Evolutionary conservation across 1,139 yeast species (phyloP), one percentile per base, ranked within the genome.

Genomic region (Kodamaea arcana): DNA sequence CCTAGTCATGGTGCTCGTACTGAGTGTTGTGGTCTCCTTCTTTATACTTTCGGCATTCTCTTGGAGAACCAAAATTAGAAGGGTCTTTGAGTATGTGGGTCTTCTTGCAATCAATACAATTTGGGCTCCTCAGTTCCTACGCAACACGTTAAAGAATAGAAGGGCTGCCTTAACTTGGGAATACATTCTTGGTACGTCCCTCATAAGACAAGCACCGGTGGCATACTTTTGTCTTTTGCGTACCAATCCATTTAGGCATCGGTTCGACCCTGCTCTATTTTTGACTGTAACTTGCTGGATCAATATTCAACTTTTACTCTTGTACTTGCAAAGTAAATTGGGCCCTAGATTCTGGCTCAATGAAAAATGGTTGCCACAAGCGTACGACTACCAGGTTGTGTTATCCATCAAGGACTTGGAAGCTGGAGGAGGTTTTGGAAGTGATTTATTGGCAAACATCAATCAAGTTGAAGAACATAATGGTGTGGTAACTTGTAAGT

Each of bases 51-150:
- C 77, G 38, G 69, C 87, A 1, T 52, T 72, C 2, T 58, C 75
- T 24, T 86, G 94, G 94, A 78, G 92, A 24, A 64, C 66, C 21
- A 59, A 57, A 11, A 60, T 75, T 30, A 65, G 96, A 36, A 57
- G 58, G 15, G 48, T 65, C 3, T 76, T 80, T 51, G 95, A 87
- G 52, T 78, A 74, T 40, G 36, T 71, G 2, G 61, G 75, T 1
- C 53, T 82, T 4, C 42, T 79, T 2, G 37, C 69, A 1, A 51
- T 82, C 22, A 84, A 80, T 53, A 84, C 95, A 1, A 79, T 76
- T 46, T 90, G 97, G 97, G 47, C 83, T n/a, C 97, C 97, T 0
- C 98, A 90, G 55, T 82, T 87, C 33, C 76, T 80, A 42, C 69
- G 96, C 47, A 86, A 87, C 51, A 80, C 84, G 4, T 59, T 83